Base-by-base conservation (phyloP, 2,329 filamentous ascomycete species). In the Exophiala dermatitidis region DNA sequence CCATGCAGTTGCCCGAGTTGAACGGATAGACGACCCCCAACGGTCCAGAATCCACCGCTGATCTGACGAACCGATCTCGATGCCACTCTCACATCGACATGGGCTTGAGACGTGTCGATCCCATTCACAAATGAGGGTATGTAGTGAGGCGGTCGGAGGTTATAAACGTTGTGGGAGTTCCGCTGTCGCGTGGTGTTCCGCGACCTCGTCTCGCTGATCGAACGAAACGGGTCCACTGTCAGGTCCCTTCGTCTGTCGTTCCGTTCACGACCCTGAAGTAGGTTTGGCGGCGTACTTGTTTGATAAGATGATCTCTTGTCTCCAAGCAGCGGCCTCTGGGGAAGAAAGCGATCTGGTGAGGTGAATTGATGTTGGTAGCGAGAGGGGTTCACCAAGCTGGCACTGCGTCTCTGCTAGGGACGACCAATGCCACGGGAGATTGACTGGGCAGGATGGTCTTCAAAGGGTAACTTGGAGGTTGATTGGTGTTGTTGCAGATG, bases 1-100 rank as follows among this genome's bases (percentile, higher is more conserved):
- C 69, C 71, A 46, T 68, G 60, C 12, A 75, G 60, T 30, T 67
- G 66, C 41, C 64, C 72, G 10, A 75, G 71, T 29, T 72, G 73
- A 5, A 74, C 72, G n/a, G 81, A 79, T 46, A 80, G 78, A 6
- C 80, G 66, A n/a, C 86, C 85, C 29, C 88, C 86, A 7, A 93
- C 82, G 12, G 82, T 80, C 88, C 88, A 95, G 12, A 91, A 77
- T 6, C 83, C 78, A 2, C 86, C 85, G 66, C 86, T 90, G 56
- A 81, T 72, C 65, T 83, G 75, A 52, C 77, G 64, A 4, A 64
- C 60, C 12, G 63, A 48, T 30, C 61, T 60, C 44, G 57, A 55
- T 19, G 54, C 49, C 50, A 52, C 41, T 36, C 59, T 63, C 19
- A 57, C 66, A 59, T 61, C 64, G 40, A 68, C 63, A 33, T 65